phyloP scores from a whole-genome alignment of 176 grass and related monocot species.

The Aegilops sharonensis region DNA sequence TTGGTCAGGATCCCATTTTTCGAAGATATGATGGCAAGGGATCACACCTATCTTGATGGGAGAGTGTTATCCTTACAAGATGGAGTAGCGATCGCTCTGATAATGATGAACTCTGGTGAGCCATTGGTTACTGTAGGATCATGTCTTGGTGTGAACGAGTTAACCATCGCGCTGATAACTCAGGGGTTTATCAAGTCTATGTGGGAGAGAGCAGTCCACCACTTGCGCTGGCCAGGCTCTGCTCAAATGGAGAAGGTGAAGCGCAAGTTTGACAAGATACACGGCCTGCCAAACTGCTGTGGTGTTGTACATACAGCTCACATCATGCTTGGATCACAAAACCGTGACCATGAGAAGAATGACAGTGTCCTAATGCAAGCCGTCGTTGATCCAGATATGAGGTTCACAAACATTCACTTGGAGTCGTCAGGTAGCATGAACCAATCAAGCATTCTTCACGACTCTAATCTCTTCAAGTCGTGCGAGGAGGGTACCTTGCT shows the following conservation, averaged over 20 bases:
- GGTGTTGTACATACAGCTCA: conserved; percentile 52
- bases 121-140: conserved; percentile 42
- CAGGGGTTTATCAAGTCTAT: conserved; percentile 66
- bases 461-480: neutral
- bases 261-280: conserved; percentile 45
- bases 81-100: conserved; percentile 47
- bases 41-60: neutral
- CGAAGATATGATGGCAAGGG: neutral
- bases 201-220: conserved; percentile 33
- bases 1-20: neutral
- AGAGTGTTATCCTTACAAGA: conserved; percentile 24
- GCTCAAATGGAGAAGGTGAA: conserved; percentile 49
- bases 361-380: conserved; percentile 55
- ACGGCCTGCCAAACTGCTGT: conserved; percentile 60
- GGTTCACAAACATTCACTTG: neutral
- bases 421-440: too few relatives aligned
- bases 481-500: neutral
- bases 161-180: conserved; percentile 50
- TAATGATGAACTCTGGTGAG: conserved; percentile 56
- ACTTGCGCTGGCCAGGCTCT: too few relatives aligned
- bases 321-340: neutral
- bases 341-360: neutral
- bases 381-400: conserved; percentile 25
- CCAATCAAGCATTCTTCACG: too few relatives aligned
- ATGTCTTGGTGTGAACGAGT: conserved; percentile 54